phyloP scores from a whole-genome alignment of 768 basidiomycete genomes.

The Termitomyces sp. region DNA sequence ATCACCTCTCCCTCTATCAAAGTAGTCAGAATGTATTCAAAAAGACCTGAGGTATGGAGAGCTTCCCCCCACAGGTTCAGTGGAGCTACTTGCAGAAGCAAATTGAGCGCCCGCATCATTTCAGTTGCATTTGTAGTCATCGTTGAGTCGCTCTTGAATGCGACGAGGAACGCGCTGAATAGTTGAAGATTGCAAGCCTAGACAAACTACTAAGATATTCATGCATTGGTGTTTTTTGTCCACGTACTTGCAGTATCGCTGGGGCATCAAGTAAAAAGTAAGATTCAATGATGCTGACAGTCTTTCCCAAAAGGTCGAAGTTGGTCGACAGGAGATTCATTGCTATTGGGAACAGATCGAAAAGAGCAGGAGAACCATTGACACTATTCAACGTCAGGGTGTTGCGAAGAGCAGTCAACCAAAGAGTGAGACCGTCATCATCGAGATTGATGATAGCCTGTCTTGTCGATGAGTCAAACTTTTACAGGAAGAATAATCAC shows the following conservation, averaged over 20 bases:
- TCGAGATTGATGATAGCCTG: slow-evolving; percentile 70
- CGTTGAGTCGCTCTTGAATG: slow-evolving; percentile 41
- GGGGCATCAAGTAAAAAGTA: slow-evolving; percentile 72
- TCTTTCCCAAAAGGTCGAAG: slow-evolving; percentile 68
- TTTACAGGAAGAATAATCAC: slow-evolving; percentile 11
- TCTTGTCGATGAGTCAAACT: slow-evolving; percentile 10
- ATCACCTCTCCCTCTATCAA: slow-evolving; percentile 65
- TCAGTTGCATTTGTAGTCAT: slow-evolving; percentile 54
- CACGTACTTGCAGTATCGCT: slow-evolving; percentile 56
- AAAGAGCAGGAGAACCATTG: slow-evolving; percentile 45
- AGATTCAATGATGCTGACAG: slow-evolving; percentile 64
- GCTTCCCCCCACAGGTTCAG: slow-evolving; percentile 65
- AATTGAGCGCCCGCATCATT: slow-evolving; percentile 51
- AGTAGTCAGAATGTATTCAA: slow-evolving; percentile 53
- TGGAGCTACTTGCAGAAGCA: slow-evolving; percentile 62
- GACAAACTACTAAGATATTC: background rate
- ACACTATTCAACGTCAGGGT: slow-evolving; percentile 44
- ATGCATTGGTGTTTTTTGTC: background rate
- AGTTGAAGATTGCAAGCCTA: slow-evolving; percentile 54
- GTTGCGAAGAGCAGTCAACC: slow-evolving; percentile 69
- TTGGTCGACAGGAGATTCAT: slow-evolving; percentile 60
- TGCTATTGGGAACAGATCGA: slow-evolving; percentile 62
- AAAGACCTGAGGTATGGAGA: slow-evolving; percentile 71
- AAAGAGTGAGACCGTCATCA: slow-evolving; percentile 71
- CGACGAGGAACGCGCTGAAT: slow-evolving; percentile 50